Conservation (phyloP, 371 early-diverging fungal genomes). For the Syncephalastrum monosporum region DNA sequence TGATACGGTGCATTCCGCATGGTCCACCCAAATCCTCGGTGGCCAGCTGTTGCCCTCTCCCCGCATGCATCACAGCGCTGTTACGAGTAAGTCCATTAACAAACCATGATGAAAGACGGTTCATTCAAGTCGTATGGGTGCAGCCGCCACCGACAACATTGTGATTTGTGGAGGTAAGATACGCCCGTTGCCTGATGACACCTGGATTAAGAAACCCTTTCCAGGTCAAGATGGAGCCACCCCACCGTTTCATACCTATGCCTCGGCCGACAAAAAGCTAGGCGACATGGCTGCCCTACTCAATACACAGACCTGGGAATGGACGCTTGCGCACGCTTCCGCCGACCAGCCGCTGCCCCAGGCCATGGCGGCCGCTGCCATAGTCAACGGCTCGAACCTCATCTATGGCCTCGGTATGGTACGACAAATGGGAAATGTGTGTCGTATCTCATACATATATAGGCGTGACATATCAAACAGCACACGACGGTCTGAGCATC, state of each 20-base stretch:
- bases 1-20: neutral
- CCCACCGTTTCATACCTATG: slow-evolving; percentile 32
- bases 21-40: slow-evolving; percentile 19
- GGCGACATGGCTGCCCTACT: slow-evolving; percentile 24
- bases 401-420: slow-evolving; percentile 25
- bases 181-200: too few species aligned
- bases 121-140: neutral
- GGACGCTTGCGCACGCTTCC: slow-evolving; percentile 25
- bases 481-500: slow-evolving; percentile 30
- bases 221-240: slow-evolving; percentile 18
- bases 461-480: slow-evolving; percentile 26
- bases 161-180: slow-evolving; percentile 27
- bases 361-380: slow-evolving; percentile 23
- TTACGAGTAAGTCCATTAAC: slow-evolving; percentile 21
- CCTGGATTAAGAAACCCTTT: too few species aligned
- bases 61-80: slow-evolving; percentile 32
- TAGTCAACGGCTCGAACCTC: slow-evolving; percentile 29
- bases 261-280: slow-evolving; percentile 12
- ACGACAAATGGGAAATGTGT: too few species aligned
- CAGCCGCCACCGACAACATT: slow-evolving; percentile 19
- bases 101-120: neutral
- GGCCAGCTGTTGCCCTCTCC: slow-evolving; percentile 20
- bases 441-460: too few species aligned
- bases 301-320: slow-evolving; percentile 23
- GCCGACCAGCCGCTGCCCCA: slow-evolving; percentile 32